Evolutionary conservation across 495 filamentous ascomycete species (phyloP), one percentile per base, ranked within the genome.

Genomic region (Penicillium bialowiezense): DNA sequence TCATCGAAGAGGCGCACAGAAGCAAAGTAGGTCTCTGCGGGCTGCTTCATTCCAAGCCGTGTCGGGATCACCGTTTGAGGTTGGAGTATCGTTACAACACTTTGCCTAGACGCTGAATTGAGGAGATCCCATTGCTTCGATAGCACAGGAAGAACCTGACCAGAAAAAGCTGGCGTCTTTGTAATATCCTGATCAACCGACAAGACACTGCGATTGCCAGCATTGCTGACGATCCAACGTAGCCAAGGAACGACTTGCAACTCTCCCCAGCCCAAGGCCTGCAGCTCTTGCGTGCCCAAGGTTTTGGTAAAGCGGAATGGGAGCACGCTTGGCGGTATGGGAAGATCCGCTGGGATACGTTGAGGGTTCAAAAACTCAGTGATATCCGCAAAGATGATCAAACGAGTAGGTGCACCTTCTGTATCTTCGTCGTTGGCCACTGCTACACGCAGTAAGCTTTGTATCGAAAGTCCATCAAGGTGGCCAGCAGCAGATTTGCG

Each of bases 1-100:
- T 99, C 95, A 48, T 95, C 86, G 60, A 99, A 99, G 7, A 97
- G 73, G 56, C 89, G 92, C 17, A 97, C 95, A 12, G 80, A 85
- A n/a, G 84, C 79, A 61, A 99, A 96, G 65, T 96, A 99, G 0
- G 95, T 83, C 54, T 97, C 91, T 10, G 70, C 68, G 17, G 95
- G 95, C 58, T 81, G 86, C 54, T 77, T 88, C 92, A 97, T 92
- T 8, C 95, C 95, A 52, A 85, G 65, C 59, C 86, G 96, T 0
- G 95, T 97, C 0, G 95, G 95, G 50, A 99, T 91, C 20, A 93
- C 78, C 3, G 89, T 85, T 24, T 84, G 74, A 19, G 76, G 71
- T 34, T 79, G 75, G 8, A 97, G 69, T 7, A 87, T 64, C 9
- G 75, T 69, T 13, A 81, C 60, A 12, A 95, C 68, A 12, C 78